phyloP scores from a whole-genome alignment of 805 yeast species.

The Kodamaea neixiangensis region DNA sequence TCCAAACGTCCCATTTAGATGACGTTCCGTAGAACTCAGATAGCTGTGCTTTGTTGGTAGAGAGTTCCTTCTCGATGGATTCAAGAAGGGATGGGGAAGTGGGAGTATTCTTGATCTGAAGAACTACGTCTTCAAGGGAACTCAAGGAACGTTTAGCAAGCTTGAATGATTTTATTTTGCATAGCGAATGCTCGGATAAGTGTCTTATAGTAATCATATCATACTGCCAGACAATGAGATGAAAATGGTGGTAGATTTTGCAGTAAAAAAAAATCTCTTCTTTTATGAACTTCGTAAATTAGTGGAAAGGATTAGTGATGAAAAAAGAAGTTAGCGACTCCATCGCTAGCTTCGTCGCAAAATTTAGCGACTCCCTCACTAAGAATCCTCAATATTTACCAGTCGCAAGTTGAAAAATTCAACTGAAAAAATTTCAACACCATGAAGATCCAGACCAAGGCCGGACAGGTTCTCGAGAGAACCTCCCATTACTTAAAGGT shows the following conservation, averaged over 20 bases:
- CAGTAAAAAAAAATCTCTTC: neutral
- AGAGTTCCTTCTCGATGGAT: neutral
- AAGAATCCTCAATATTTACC: neutral
- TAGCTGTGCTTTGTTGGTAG: neutral
- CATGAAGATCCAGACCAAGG: conserved; percentile 68
- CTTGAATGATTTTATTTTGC: neutral
- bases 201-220: neutral
- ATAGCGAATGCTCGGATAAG: neutral
- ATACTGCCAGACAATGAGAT: neutral
- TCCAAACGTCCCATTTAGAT: neutral
- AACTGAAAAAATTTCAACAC: conserved; percentile 10
- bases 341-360: no score
- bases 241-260: neutral
- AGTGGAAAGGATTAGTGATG: neutral
- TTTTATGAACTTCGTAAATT: no score
- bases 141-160: neutral
- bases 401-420: neutral
- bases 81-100: neutral
- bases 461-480: conserved; percentile 74
- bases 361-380: neutral
- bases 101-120: neutral
- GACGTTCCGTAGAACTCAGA: neutral
- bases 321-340: no score
- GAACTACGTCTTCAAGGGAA: neutral
- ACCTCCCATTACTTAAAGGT: conserved; percentile 74